Evolutionary conservation across 2,329 filamentous ascomycete genomes (phyloP), one percentile per base, ranked within the genome.

Genomic region (Diaporthe australafricana): DNA sequence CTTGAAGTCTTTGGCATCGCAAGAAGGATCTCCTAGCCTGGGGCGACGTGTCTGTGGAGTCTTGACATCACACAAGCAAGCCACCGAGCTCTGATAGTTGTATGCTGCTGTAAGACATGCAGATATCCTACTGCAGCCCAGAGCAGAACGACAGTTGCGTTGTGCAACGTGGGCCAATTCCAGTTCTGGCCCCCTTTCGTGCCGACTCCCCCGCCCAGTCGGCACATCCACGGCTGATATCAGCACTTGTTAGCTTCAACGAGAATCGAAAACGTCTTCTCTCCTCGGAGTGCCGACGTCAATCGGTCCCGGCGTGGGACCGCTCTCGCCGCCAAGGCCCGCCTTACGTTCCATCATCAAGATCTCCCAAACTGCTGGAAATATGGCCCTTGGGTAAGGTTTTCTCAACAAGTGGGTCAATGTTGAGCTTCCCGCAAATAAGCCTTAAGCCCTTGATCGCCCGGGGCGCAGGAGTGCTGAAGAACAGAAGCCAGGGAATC

Each of bases 171-270:
- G 27, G 57, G 25, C 38, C 35, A 56, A 42, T 62, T 38, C 27
- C 52, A 66, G 20, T 60, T 38, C 30, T 60, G 53, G 38, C 16
- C 27, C 30, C 40, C 50, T 30, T n/a, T 42, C 14, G 11, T 50
- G 17, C 38, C 53, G 52, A 22, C 50, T 27, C 38, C 42, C 50
- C 65, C 50, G 57, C 16, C 50, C 56, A 47, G 35, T 38, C 32
- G 53, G 40, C 55, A 55, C 55, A n/a, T 50, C 62, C 40, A 71
- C 53, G 48, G 71, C 71, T 73, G 68, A 73, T 68, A 63, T 68
- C 68, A 73, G 62, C 68, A 68, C 63, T 56, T 40, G 45, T n/a
- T 47, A 50, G 60, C 45, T 65, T 32, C 56, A 40, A 50, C 60
- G 60, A 65, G 50, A 65, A 65, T 38, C 45, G 60, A 65, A 65